Percentiles rank a stretch among this genome's conserved stretches.
Evolutionary conservation across 352 stramenopile species (phyloP).

Genomic region (Pythium pyrilobum): DNA sequence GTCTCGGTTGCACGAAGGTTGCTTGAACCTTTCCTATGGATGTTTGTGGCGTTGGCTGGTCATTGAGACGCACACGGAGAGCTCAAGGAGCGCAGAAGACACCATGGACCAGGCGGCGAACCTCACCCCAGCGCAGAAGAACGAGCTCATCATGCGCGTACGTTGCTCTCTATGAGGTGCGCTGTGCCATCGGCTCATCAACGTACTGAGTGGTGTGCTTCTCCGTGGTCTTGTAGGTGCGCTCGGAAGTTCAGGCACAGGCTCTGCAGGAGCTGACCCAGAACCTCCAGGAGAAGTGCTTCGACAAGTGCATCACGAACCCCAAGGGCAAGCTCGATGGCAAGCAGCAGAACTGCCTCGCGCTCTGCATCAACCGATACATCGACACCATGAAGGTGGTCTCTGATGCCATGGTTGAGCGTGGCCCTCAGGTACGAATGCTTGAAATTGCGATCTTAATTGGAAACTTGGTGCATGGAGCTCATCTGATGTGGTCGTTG

Average conservation of each 20-base stretch:
- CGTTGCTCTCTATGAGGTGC: conserved; percentile 10
- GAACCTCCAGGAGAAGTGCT: conserved; percentile 88
- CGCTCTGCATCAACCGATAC: conserved; percentile 87
- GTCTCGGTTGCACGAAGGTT: conserved; percentile 17
- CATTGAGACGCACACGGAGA: conserved; percentile 2
- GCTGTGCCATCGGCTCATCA: background rate
- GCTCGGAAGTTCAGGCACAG: conserved; percentile 79
- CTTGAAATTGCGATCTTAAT: too few relatives aligned
- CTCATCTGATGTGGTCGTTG: too few relatives aligned
- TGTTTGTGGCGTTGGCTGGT: conserved; percentile 1
- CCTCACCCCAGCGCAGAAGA: conserved; percentile 80
- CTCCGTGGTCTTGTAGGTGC: conserved; percentile 37
- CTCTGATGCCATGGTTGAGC: conserved; percentile 75
- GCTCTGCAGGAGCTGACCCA: conserved; percentile 82
- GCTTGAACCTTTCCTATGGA: conserved; percentile 1
- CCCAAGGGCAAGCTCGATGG: conserved; percentile 79
- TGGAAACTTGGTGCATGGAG: too few relatives aligned
- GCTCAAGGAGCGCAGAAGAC: conserved; percentile 3
- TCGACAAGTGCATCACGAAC: conserved; percentile 86
- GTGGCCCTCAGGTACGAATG: conserved; percentile 58
- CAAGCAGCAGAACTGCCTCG: conserved; percentile 90
- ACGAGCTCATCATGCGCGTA: conserved; percentile 79
- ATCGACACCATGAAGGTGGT: conserved; percentile 90
- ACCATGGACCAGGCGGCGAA: conserved; percentile 66
- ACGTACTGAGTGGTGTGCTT: background rate